Conservation (phyloP, 108 stramenopile species). For the Nannochloropsis granulata region DNA sequence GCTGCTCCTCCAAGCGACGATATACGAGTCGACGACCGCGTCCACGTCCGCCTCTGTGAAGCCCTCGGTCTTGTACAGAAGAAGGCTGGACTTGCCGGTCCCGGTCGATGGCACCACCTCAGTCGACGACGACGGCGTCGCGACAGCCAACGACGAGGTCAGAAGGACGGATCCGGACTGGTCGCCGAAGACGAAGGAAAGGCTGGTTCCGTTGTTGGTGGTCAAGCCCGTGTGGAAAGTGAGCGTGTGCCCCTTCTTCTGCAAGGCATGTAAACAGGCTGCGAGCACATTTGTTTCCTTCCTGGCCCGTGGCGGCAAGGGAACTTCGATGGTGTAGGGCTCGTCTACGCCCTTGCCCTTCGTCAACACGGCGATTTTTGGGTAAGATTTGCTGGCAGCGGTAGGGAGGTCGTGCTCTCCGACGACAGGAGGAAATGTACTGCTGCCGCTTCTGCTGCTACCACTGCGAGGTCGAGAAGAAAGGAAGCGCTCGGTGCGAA, state of each 20-base stretch:
- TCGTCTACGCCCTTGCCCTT: not conserved
- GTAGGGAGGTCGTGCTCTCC: not conserved
- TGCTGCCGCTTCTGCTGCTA: not conserved
- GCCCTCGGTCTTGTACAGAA: constrained; percentile 26
- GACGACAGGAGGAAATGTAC: not conserved
- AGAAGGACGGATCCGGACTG: not conserved
- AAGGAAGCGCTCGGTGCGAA: not conserved
- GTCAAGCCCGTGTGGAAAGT: not conserved
- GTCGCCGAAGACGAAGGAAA: not conserved
- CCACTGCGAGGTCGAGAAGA: not conserved
- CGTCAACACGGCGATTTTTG: not conserved
- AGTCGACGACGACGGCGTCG: not conserved
- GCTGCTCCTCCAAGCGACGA: constrained; percentile 13
- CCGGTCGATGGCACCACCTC: not conserved
- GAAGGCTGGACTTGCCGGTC: constrained; percentile 1
- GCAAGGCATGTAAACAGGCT: not conserved
- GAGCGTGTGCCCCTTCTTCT: not conserved
- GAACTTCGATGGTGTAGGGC: not conserved
- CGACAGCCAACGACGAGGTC: not conserved
- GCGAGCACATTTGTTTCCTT: not conserved
- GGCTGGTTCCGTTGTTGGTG: not conserved
- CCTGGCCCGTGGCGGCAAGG: not conserved
- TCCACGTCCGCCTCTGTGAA: constrained; percentile 26
- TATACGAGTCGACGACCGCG: constrained; percentile 21
- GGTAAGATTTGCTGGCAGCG: not conserved